phyloP scores from a whole-genome alignment of 306 rosid species.

The Prunus fruticosa region DNA sequence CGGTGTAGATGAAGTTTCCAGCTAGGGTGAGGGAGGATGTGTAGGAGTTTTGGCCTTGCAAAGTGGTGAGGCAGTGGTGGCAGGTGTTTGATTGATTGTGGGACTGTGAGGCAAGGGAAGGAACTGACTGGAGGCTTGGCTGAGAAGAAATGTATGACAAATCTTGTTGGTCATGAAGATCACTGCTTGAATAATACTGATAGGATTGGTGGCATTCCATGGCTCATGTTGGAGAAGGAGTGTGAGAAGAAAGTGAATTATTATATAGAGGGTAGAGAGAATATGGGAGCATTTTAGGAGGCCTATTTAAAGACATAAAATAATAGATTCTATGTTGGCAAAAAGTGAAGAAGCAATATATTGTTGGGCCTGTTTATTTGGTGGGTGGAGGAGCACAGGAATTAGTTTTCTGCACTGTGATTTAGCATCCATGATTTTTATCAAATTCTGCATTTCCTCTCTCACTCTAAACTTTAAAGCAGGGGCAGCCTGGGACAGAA shows the following conservation, averaged over 20 bases:
- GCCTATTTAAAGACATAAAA: not conserved
- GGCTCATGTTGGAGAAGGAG: slow-evolving; percentile 33
- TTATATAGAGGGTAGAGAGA: slow-evolving; percentile 21
- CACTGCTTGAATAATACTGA: slow-evolving; percentile 2
- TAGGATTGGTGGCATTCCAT: slow-evolving; percentile 52
- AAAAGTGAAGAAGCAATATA: slow-evolving; percentile 4
- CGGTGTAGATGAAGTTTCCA: slow-evolving; percentile 61
- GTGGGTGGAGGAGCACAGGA: not conserved
- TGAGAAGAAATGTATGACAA: slow-evolving; percentile 33
- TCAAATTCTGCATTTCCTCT: not conserved
- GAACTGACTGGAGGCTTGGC: slow-evolving; percentile 54
- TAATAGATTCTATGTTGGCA: slow-evolving; percentile 5
- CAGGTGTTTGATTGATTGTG: slow-evolving; percentile 5
- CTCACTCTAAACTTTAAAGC: not conserved
- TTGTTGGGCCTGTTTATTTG: not conserved
- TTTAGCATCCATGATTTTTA: not conserved
- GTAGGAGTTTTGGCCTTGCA: slow-evolving; percentile 55
- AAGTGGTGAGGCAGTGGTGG: slow-evolving; percentile 53
- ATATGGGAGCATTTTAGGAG: not conserved
- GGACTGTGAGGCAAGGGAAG: slow-evolving; percentile 45
- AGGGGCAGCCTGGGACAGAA: not conserved
- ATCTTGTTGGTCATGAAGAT: not conserved
- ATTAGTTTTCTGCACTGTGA: not conserved
- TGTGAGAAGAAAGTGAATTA: slow-evolving; percentile 30
- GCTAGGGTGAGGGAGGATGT: slow-evolving; percentile 57